Base-by-base conservation (phyloP, 176 grass and related monocot species). In the barley (Hordeum vulgare) region DNA sequence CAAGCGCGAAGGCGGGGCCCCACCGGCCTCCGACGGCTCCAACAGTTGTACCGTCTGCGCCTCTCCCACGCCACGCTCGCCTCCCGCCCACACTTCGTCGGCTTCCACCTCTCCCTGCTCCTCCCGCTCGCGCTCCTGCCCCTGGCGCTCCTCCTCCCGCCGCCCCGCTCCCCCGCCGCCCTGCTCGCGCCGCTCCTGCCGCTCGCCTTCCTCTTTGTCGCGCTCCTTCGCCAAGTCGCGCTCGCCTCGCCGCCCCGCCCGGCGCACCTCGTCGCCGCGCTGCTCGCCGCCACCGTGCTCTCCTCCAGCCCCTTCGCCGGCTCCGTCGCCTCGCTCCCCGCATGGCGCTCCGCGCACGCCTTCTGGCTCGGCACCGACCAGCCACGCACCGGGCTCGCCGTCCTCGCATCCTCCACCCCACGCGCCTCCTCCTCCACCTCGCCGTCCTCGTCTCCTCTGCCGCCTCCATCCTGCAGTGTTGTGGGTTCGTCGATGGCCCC, bases 321-420 rank as follows among this genome's bases (percentile, higher is more conserved):
- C 64, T 72, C 85, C 42, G 86, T 98, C 56, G 81, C 87, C 1
- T 83, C 88, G 5, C 89, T 94, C 45, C 93, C 91, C 0, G 82
- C 96, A 11, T 70, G 89, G 37, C 67, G 77, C 14, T 95, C 88
- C 41, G 86, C 96, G 5, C 85, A 89, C 74, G 74, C 89, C 18
- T 99, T 96, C 80, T 99, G 96, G 96, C 93, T 99, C 63, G 93
- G 90, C 35, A 96, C 91, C 0, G 91, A 99, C 79, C 93, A 96
- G 78, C 86, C 86, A 7, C 89, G 87, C 65, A 89, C 87, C 3
- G 79, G 89, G 68, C 94, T 96, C 42, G 89, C 91, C 1, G 89
- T 93, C 20, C 86, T 95, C 27, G 72, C 96, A 0, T 91, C 90
- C 5, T 90, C 93, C 15, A 61, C 60, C 69, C 88, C 40, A 45